phyloP scores from a whole-genome alignment of 1,284 basidiomycete species.

The Tylopilus sp. region DNA sequence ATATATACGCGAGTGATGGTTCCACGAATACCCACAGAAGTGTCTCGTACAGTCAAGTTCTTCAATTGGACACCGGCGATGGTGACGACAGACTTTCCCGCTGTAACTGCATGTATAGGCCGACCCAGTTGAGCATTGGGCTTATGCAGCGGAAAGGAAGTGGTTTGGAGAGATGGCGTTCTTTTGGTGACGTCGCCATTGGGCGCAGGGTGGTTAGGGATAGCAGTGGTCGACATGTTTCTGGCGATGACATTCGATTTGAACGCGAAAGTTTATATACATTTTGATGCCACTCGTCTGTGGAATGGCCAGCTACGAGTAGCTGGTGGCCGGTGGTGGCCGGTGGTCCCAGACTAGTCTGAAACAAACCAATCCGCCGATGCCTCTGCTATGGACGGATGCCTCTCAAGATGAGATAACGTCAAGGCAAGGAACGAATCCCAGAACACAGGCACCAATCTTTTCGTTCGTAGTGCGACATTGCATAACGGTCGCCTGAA shows the following conservation, averaged over 20 bases:
- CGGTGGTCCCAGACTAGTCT: too few species aligned
- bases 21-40: neutral
- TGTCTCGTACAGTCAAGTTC: neutral
- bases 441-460: neutral
- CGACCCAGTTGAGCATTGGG: slow-evolving; percentile 1
- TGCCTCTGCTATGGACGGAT: neutral
- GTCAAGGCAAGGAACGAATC: neutral
- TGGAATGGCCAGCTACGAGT: too few species aligned
- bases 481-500: neutral
- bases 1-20: neutral
- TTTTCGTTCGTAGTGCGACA: neutral
- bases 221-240: neutral
- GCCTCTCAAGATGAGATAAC: neutral
- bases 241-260: neutral
- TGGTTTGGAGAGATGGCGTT: neutral
- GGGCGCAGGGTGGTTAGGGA: neutral
- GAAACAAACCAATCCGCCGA: too few species aligned
- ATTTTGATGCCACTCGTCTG: too few species aligned
- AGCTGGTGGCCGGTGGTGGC: too few species aligned
- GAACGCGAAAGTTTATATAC: neutral
- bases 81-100: neutral
- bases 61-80: slow-evolving; percentile 2
- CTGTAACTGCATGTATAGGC: neutral
- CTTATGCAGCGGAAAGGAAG: slow-evolving; percentile 2
- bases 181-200: neutral